Evolutionary conservation across 176 grass and related monocot genomes (phyloP), one percentile per base, ranked within the genome.

Genomic region (Alloteropsis semialata): DNA sequence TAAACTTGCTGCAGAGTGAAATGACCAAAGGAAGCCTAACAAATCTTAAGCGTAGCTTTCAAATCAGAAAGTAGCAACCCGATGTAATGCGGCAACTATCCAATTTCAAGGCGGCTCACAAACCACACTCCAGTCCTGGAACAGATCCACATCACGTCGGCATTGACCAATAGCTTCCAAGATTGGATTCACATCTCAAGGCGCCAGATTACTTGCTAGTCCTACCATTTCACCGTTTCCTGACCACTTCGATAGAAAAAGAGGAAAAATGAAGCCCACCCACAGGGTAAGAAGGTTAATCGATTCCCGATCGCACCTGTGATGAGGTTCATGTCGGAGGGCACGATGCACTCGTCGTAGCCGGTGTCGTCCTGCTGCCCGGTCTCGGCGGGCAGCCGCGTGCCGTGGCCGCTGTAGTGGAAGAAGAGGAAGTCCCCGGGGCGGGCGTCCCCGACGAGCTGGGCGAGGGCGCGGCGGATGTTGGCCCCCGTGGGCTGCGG

Each of bases 321-420:
- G 39, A 99, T 96, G 36, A 99, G 96, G 57, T 99, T 99, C 96
- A 99, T 99, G 85, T 99, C 96, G 80, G 49, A 90, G 37, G 96
- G 96, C 33, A 99, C 96, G 86, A 99, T 99, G 83, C 96, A 99
- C 84, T 99, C 96, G 29, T 99, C 96, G 81, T 93, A 99, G 0
- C 96, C 93, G 42, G 96, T 99, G 81, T 99, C 96, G 74, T 99
- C 96, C 28, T 90, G 3, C 45, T 99, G 87, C 8, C 93, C 93
- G 16, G 91, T 96, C 87, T 99, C 96, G 10, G 93, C 93, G 0
- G 96, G 96, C 18, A 99, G 89, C 8, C 96, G 88, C 54, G 96
- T 99, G 39, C 93, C 93, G 33, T 99, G 96, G 21, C 96, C 93
- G 68, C 93, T 99, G 91, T 94, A 99, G 81, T 96, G 96, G 87